Base-by-base conservation (phyloP, 768 basidiomycete genomes). In the Tylopilus felleus region DNA sequence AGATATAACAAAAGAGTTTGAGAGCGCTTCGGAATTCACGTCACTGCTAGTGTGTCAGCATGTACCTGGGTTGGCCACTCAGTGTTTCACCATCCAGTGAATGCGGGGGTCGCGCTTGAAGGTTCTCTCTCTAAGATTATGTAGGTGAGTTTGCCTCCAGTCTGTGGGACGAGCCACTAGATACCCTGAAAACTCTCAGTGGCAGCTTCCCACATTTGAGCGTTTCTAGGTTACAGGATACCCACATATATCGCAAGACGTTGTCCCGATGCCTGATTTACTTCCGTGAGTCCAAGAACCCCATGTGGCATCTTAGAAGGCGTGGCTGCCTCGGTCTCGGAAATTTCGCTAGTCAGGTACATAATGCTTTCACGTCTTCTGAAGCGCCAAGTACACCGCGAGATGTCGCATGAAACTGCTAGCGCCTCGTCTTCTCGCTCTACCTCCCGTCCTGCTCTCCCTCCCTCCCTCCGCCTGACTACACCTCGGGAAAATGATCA, bases 401-500 rank as follows among this genome's bases (percentile, higher is more conserved):
- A 40, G 27, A 56, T 65, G 62, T 47, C 52, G 21, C 27, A 49
- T 28, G 52, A 33, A 43, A 49, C 43, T 39, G 28, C 52, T 33
- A 23, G 25, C 41, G 31, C 44, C 29, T 57, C 50, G 19, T 63
- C 49, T 49, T 51, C 49, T 51, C 42, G 52, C 28, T 41, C 51
- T 17, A 36, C 10, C 35, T 29, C 55, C n/a, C 29, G 46, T 53
- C 44, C 52, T 51, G 23, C 31, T 42, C 65, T 58, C 42, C 62
- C 61, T 44, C 58, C 55, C 22, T 60, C 12, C 47, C 60, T 65
- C 28, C 51, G 49, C 27, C 45, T 66, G 22, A 38, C 51, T 27
- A 36, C 47, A n/a, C n/a, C n/a, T 49, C 46, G 36, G 42, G 33
- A 47, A 47, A 47, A 51, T 21, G 44, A 5, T 8, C 36, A 61